Conservation (phyloP, 768 basidiomycete species). For the Russula virescens region DNA sequence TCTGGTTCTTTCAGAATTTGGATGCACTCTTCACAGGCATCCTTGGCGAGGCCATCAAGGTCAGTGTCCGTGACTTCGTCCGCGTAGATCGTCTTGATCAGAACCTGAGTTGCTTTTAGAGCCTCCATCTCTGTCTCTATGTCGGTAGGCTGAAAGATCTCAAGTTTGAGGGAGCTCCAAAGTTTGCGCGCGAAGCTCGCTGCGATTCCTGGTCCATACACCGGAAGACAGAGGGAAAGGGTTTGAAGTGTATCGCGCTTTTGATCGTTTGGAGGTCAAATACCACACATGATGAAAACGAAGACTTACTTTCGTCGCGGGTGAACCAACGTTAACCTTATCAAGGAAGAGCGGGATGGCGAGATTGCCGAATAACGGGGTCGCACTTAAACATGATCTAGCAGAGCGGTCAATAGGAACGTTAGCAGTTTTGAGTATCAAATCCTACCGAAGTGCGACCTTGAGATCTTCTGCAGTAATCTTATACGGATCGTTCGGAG, state of each 20-base stretch:
- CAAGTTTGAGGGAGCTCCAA: slow-evolving; percentile 90
- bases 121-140: slow-evolving; percentile 66
- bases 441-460: slow-evolving; percentile 52
- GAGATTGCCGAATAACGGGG: slow-evolving; percentile 74
- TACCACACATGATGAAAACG: not conserved
- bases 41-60: slow-evolving; percentile 55
- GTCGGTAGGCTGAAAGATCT: slow-evolving; percentile 95
- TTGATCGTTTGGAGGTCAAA: slow-evolving; percentile 9
- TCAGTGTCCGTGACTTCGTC: slow-evolving; percentile 35
- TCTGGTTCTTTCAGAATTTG: slow-evolving; percentile 82
- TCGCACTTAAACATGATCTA: slow-evolving; percentile 70
- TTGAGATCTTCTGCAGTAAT: slow-evolving; percentile 87
- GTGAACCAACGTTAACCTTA: slow-evolving; percentile 79
- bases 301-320: slow-evolving; percentile 66
- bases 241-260: slow-evolving; percentile 85
- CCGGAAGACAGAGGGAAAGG: slow-evolving; percentile 69
- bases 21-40: slow-evolving; percentile 77
- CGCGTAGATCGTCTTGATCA: slow-evolving; percentile 71
- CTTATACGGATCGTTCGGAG: slow-evolving; percentile 89
- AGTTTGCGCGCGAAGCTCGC: slow-evolving; percentile 63
- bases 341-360: slow-evolving; percentile 89
- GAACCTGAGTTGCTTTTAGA: slow-evolving; percentile 58
- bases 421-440: not conserved
- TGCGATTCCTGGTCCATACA: slow-evolving; percentile 66
- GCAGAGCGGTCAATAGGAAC: not conserved